Evolutionary conservation across 1,284 basidiomycete species (phyloP).

Genomic region (Leccinum angustisporum): DNA sequence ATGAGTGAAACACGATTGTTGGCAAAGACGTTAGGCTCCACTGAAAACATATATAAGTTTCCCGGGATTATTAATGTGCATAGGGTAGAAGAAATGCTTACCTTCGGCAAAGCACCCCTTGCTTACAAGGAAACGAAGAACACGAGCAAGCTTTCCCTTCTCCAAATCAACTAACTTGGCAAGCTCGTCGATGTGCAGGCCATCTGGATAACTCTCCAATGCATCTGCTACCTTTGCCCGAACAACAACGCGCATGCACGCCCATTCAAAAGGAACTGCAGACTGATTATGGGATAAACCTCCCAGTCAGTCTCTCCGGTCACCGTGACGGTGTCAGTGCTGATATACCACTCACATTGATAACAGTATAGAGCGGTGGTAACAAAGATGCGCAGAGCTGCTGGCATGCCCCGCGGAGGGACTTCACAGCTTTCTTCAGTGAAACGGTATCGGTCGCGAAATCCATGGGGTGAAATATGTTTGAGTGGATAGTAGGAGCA

Average conservation of each 20-base stretch:
- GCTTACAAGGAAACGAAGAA: conserved; percentile 34
- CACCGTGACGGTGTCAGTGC: neutral
- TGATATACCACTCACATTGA: neutral
- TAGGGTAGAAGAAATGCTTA: neutral
- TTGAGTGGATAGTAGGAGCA: conserved; percentile 27
- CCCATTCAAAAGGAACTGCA: conserved; percentile 28
- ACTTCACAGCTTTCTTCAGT: conserved; percentile 28
- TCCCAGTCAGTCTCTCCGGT: neutral
- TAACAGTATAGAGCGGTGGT: conserved; percentile 31
- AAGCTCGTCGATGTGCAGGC: conserved; percentile 27
- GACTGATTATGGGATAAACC: conserved; percentile 11
- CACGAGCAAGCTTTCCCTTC: conserved; percentile 28
- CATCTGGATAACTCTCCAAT: conserved; percentile 23
- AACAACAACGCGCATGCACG: conserved; percentile 24
- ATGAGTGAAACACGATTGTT: conserved; percentile 34
- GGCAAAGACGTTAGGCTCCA: conserved; percentile 23
- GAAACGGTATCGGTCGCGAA: conserved; percentile 20
- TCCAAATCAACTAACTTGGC: conserved; percentile 25
- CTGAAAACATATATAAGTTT: conserved; percentile 9
- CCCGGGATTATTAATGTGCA: neutral
- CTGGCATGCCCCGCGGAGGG: conserved; percentile 31
- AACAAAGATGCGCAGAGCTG: conserved; percentile 29
- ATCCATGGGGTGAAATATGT: conserved; percentile 26
- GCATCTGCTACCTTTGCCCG: conserved; percentile 27
- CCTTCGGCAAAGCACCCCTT: conserved; percentile 37